Conservation (phyloP, 768 basidiomycete genomes). For the Lactarius quietus region DNA sequence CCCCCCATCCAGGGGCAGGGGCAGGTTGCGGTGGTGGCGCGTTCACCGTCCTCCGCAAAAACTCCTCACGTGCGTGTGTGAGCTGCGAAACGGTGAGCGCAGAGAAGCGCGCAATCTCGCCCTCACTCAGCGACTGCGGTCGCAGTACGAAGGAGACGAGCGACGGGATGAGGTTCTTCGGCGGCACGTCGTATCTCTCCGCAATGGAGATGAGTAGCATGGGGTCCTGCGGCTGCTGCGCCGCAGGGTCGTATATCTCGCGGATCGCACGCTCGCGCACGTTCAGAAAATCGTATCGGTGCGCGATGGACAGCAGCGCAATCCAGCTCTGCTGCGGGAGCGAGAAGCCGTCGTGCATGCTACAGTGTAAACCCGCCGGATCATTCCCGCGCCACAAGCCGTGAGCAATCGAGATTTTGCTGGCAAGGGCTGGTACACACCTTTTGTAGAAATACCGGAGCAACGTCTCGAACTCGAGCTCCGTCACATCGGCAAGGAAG, state of each 20-base stretch:
- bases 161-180: neutral
- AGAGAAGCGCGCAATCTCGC: slow-evolving; percentile 7
- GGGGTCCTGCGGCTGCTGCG: neutral
- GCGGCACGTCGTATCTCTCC: slow-evolving; percentile 14
- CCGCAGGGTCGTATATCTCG: neutral
- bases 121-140: slow-evolving; percentile 2
- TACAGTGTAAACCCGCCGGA: neutral
- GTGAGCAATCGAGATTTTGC: neutral
- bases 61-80: slow-evolving; percentile 17
- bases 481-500: slow-evolving; percentile 13
- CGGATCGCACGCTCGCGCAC: slow-evolving; percentile 15
- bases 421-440: too few relatives aligned
- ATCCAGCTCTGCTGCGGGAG: slow-evolving; percentile 15
- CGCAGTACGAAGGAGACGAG: slow-evolving; percentile 9
- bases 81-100: slow-evolving; percentile 16
- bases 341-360: slow-evolving; percentile 18
- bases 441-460: slow-evolving; percentile 19
- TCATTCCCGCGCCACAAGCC: too few relatives aligned
- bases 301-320: slow-evolving; percentile 14
- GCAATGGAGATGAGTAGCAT: slow-evolving; percentile 9
- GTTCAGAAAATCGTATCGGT: slow-evolving; percentile 17
- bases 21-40: neutral
- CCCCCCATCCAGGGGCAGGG: neutral
- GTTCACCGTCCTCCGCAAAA: neutral
- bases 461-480: slow-evolving; percentile 21